A percentile compares a stretch with the other conserved stretches of the same genome.
Evolutionary conservation across 2,329 filamentous ascomycete genomes (phyloP).

Genomic region (Trichoderma oligosporum): DNA sequence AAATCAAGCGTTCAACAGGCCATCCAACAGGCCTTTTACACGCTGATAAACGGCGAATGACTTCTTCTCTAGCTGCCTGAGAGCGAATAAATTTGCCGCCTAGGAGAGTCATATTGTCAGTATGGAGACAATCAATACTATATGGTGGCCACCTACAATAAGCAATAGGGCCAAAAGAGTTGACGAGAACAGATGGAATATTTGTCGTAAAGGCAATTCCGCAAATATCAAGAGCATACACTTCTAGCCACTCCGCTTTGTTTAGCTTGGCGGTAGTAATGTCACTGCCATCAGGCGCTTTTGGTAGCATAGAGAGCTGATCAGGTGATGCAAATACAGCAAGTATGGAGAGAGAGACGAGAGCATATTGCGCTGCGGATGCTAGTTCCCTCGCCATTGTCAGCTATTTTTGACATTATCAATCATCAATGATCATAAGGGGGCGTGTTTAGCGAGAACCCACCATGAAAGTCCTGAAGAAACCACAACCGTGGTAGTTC

Average conservation of each 20-base stretch:
- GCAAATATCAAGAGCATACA: conserved; percentile 38
- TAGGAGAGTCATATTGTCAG: conserved; percentile 13
- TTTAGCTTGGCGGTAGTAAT: not conserved
- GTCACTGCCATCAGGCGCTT: not conserved
- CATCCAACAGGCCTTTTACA: conserved; percentile 37
- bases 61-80: conserved; percentile 30
- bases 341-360: conserved; percentile 37
- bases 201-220: conserved; percentile 44
- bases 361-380: conserved; percentile 42
- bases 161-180: conserved; percentile 46
- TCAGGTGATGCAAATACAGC: conserved; percentile 18
- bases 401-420: not conserved
- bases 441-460: not conserved
- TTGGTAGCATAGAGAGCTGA: conserved; percentile 15
- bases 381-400: conserved; percentile 28
- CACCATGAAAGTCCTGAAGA: conserved; percentile 43
- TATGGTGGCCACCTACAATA: conserved; percentile 37
- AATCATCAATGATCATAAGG: not conserved
- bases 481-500: conserved; percentile 40
- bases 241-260: conserved; percentile 31
- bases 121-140: not conserved
- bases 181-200: conserved; percentile 42
- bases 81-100: conserved; percentile 33
- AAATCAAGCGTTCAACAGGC: conserved; percentile 37
- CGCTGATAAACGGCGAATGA: conserved; percentile 32